Evolutionary conservation across 768 basidiomycete genomes (phyloP).

Genomic region (Lentinula sp.): DNA sequence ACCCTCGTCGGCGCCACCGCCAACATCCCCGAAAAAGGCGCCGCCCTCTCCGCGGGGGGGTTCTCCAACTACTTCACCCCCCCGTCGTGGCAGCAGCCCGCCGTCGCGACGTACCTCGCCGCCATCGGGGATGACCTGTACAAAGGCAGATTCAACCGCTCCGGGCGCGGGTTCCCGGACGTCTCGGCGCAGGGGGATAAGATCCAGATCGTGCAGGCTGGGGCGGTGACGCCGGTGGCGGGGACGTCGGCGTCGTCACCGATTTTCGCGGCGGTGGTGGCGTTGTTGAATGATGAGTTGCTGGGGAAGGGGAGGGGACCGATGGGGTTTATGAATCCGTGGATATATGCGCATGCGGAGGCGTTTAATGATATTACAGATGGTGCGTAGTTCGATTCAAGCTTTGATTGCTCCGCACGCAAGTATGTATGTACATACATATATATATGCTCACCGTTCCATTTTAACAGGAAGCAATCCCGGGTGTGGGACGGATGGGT

Average conservation of each 20-base stretch:
- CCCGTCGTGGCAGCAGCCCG: slow-evolving; percentile 30
- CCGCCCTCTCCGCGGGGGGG: slow-evolving; percentile 8
- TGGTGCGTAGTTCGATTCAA: not conserved
- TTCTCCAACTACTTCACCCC: slow-evolving; percentile 16
- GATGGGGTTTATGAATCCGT: slow-evolving; percentile 56
- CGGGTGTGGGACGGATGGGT: slow-evolving; percentile 10
- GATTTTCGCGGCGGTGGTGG: slow-evolving; percentile 49
- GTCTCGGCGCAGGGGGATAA: slow-evolving; percentile 6
- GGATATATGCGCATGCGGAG: slow-evolving; percentile 32
- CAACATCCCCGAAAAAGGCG: slow-evolving; percentile 17
- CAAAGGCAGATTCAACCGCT: slow-evolving; percentile 36
- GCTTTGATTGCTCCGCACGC: no score
- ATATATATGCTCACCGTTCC: no score
- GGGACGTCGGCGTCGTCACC: slow-evolving; percentile 59
- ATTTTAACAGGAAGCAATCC: slow-evolving; percentile 5
- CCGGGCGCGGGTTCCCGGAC: slow-evolving; percentile 13
- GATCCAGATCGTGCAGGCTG: slow-evolving; percentile 52
- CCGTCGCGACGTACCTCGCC: slow-evolving; percentile 24
- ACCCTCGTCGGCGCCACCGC: slow-evolving; percentile 34
- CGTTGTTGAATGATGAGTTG: slow-evolving; percentile 58
- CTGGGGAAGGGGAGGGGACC: slow-evolving; percentile 37
- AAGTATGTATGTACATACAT: no score
- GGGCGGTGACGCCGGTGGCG: slow-evolving; percentile 31
- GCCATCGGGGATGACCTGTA: slow-evolving; percentile 23
- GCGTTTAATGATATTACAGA: slow-evolving; percentile 54